Base-by-base conservation (phyloP, 345 rosid genomes). In the Trapa bicornis region DNA sequence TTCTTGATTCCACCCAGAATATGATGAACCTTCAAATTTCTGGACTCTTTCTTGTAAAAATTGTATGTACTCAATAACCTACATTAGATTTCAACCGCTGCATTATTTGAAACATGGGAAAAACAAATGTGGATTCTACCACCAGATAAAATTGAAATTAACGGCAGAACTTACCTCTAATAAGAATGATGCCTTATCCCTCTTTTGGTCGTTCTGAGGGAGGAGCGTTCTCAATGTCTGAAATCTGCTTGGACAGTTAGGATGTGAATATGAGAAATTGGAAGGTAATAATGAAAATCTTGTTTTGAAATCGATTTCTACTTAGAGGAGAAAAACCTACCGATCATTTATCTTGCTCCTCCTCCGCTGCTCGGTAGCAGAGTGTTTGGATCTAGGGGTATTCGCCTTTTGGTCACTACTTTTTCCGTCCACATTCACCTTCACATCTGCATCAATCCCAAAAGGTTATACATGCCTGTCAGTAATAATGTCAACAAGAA, bases 341-440 rank as follows among this genome's bases (percentile, higher is more conserved):
- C 98, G 84, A 78, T 95, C 96, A 73, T 89, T 95, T 72, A 95
- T 95, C 80, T 95, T 95, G 82, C 99, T 91, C 76, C 99, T 86
- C 70, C 99, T 74, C 36, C 98, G 87, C 79, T 95, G 98, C 80
- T 95, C 98, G 0, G 99, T 95, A 6, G 99, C 94, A 53, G 99
- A 95, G 80, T 95, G 99, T 79, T 95, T 95, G 65, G 99, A 95
- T 68, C 96, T 83, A 2, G 97, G 96, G 5, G 97, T 91, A 82
- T 80, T 85, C 15, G 84, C 82, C 77, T 85, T 89, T 82, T 85
- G 93, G n/a, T 91, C 97, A 50, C 79, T 72, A 72, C 79, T 82
- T 82, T 81, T 87, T 32, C 80, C 86, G 6, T 85, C 90, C 69
- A 84, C 82, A 74, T 83, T 84, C 65, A 87, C 84, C 61, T 80